These are phyloP conservation scores for Suhomyces xylopsoci DNA, from an alignment of 805 yeast species.

Conservation along the genomic window DNA sequence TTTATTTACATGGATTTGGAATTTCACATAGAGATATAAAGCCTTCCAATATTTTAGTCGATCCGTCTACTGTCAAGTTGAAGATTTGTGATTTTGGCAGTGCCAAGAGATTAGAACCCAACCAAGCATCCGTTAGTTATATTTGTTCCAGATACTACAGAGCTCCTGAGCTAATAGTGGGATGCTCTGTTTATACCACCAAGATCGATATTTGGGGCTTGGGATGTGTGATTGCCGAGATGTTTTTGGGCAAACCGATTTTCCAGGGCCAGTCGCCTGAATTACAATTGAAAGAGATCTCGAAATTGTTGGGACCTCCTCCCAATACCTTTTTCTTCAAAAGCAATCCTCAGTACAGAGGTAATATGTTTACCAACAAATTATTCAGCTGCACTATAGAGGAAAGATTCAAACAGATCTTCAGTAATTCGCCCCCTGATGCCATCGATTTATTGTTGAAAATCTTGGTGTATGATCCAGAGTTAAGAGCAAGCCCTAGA, in stretches of 20 bases:
- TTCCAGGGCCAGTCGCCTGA: constrained; percentile 92
- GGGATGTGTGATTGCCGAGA: constrained; percentile 95
- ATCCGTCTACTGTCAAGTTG: constrained; percentile 61
- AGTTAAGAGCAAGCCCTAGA: constrained; percentile 72
- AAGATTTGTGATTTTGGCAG: constrained; percentile 86
- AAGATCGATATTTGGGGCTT: constrained; percentile 97
- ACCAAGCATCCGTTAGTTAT: constrained; percentile 88
- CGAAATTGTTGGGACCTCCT: constrained; percentile 90
- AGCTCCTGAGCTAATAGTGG: constrained; percentile 94
- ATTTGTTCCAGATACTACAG: constrained; percentile 94
- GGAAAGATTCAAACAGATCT: constrained; percentile 45
- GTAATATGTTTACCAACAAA: constrained; percentile 68
- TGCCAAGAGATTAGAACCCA: constrained; percentile 73
- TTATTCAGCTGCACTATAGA: constrained; percentile 54
- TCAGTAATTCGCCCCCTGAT: constrained; percentile 71
- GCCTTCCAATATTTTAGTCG: constrained; percentile 77
- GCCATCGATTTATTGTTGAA: constrained; percentile 82
- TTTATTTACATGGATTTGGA: constrained; percentile 74
- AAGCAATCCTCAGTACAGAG: constrained; percentile 71
- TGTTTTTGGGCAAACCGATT: constrained; percentile 88
- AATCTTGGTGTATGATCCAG: constrained; percentile 89
- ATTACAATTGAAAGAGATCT: constrained; percentile 84
- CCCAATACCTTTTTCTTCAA: constrained; percentile 62
- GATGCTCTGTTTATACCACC: constrained; percentile 81
- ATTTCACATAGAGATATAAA: constrained; percentile 83